Conservation (phyloP, 2,329 filamentous ascomycete species). For the Penicillium sp. region DNA sequence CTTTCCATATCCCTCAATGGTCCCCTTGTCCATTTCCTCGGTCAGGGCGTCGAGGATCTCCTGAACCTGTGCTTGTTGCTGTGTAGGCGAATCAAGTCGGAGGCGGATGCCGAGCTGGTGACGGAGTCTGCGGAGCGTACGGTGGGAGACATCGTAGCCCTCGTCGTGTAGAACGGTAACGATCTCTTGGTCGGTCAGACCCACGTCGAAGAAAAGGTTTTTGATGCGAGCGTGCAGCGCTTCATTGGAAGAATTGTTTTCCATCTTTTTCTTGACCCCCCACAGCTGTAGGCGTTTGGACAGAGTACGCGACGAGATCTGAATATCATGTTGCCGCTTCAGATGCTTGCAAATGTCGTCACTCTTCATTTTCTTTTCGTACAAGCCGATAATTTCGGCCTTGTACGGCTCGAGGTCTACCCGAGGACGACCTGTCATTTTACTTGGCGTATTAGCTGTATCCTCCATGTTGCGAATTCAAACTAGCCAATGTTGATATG, state of each 20-base stretch:
- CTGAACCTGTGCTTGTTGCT: constrained; percentile 9
- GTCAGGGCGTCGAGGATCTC: constrained; percentile 5
- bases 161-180: constrained; percentile 12
- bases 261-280: constrained; percentile 8
- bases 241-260: constrained; percentile 1
- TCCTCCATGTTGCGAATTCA: constrained; percentile 1
- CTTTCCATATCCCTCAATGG: constrained; percentile 14
- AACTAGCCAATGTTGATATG: background rate
- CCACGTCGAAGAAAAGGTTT: constrained; percentile 14
- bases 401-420: constrained; percentile 6
- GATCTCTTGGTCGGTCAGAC: constrained; percentile 12
- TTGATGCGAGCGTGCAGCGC: constrained; percentile 9
- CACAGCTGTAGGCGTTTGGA: constrained; percentile 10
- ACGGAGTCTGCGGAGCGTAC: constrained; percentile 9
- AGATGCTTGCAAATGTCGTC: constrained; percentile 10
- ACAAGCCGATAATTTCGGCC: constrained; percentile 2
- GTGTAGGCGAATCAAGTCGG: constrained; percentile 4
- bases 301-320: constrained; percentile 11
- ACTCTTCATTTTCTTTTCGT: constrained; percentile 6
- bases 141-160: constrained; percentile 6
- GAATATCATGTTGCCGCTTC: constrained; percentile 4
- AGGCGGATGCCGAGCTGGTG: constrained; percentile 7
- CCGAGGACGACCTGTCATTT: background rate
- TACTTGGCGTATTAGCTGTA: background rate
- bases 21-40: constrained; percentile 10